Evolutionary conservation across 805 yeast species (phyloP), one percentile per base, ranked within the genome.

Genomic region (Candida silvatica): DNA sequence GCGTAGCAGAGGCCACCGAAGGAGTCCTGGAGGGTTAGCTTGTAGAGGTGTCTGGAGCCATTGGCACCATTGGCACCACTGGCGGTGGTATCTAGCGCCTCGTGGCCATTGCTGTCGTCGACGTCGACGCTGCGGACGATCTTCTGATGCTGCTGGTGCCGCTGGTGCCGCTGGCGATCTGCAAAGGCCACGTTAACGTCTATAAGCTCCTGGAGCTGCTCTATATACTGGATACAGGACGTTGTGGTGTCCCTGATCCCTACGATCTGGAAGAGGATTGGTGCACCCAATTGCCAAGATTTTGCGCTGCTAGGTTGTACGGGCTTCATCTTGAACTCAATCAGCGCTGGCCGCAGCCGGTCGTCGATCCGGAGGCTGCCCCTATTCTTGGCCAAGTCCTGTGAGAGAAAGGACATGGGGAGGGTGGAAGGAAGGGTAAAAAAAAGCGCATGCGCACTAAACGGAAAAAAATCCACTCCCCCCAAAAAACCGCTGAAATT

Each of bases 121-220:
- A 69, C 47, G 43, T 73, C 59, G 3, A 79, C 67, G 20, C 72
- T 69, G 16, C 74, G 56, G 20, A 74, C 66, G 12, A 75, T 11
- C 48, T 45, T 29, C 29, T 35, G 12, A 36, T 29, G 7, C 32
- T 31, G 4, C 31, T 51, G 54, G n/a, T n/a, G n/a, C n/a, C n/a
- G n/a, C n/a, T n/a, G n/a, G n/a, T n/a, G n/a, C 6, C 51, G 48
- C 29, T 78, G 52, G 18, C 79, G 55, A 52, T 80, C 90, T 2
- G 72, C 75, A 12, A 71, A 71, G 3, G 71, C 77, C n/a, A 62
- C 66, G 41, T 71, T 74, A 2, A 77, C 74, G 45, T 80, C 77
- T n/a, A 69, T 56, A 34, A 59, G 54, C 23, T 67, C 66, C 17
- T 58, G 58, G 53, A 81, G 59, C 5, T 66, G 69, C 41, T 80